phyloP scores from a whole-genome alignment of 2,329 filamentous ascomycete genomes.

The Clonostachys byssicola region DNA sequence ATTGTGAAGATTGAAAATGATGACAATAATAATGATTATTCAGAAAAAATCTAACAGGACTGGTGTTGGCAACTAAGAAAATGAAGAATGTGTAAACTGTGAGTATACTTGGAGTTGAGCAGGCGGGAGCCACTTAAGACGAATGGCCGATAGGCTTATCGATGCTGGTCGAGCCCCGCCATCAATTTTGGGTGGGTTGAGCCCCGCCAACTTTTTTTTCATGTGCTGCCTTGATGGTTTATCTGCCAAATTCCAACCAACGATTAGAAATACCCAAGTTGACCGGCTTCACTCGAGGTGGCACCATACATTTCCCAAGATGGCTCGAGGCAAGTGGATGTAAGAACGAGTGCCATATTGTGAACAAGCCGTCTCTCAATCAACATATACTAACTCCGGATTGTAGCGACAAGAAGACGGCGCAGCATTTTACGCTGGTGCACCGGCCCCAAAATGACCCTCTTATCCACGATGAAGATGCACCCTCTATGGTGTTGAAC shows the following conservation, averaged over 20 bases:
- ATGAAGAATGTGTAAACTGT: too few relatives aligned
- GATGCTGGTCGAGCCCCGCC: too few relatives aligned
- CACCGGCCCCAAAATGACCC: slow-evolving; percentile 97
- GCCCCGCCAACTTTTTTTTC: background rate
- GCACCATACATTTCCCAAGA: slow-evolving; percentile 34
- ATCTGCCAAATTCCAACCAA: background rate
- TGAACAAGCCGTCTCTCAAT: slow-evolving; percentile 14
- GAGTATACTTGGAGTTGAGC: too few relatives aligned
- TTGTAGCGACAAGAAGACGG: slow-evolving; percentile 77
- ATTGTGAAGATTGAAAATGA: too few relatives aligned
- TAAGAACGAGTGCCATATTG: slow-evolving; percentile 14
- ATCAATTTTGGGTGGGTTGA: background rate
- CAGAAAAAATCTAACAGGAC: too few relatives aligned
- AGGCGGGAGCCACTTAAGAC: too few relatives aligned
- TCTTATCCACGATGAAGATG: slow-evolving; percentile 86
- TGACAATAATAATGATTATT: too few relatives aligned
- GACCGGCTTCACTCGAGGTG: background rate
- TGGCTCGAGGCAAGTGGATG: slow-evolving; percentile 74
- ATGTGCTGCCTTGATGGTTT: background rate
- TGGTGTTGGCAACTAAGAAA: too few relatives aligned
- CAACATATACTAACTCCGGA: background rate
- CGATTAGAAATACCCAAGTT: background rate
- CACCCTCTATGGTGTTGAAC: slow-evolving; percentile 87
- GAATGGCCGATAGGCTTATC: too few relatives aligned
- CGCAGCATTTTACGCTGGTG: slow-evolving; percentile 89